Conservation (phyloP, 257 asterid species). For the Datura wrightii region DNA sequence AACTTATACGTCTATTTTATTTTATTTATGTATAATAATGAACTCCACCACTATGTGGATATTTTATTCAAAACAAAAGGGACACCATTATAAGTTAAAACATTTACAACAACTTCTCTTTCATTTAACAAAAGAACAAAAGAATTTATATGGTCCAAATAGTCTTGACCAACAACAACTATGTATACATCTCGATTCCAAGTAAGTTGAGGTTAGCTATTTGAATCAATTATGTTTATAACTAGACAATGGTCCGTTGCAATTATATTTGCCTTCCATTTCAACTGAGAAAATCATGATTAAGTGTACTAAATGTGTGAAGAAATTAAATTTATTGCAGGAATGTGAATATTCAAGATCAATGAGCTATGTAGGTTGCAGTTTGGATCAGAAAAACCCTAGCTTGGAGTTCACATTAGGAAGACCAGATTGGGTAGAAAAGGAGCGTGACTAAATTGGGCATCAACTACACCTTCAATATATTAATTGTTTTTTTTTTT, state of each 20-base stretch:
- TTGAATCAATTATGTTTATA: not conserved
- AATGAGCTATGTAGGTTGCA: slow-evolving; percentile 32
- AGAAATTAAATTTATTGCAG: slow-evolving; percentile 27
- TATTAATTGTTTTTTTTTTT: not conserved
- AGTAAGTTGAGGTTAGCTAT: not conserved
- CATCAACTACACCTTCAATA: not conserved
- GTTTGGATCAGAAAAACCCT: slow-evolving; percentile 38
- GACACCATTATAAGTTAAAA: no score
- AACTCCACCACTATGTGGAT: no score
- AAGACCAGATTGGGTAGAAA: slow-evolving; percentile 53
- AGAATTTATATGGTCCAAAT: not conserved
- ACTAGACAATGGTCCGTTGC: not conserved
- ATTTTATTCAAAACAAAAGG: no score
- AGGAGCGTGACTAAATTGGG: not conserved
- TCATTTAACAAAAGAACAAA: no score
- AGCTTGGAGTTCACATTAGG: slow-evolving; percentile 64
- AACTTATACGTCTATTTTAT: not conserved
- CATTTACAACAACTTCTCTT: no score
- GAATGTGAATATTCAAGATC: slow-evolving; percentile 31
- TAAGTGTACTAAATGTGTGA: not conserved
- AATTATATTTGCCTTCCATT: not conserved
- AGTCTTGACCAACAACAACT: not conserved
- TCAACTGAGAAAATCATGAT: not conserved
- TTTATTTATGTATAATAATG: no score
- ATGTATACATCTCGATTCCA: not conserved